Conservation (phyloP, 2,329 filamentous ascomycete species). For the Thielaviopsis euricoi region DNA sequence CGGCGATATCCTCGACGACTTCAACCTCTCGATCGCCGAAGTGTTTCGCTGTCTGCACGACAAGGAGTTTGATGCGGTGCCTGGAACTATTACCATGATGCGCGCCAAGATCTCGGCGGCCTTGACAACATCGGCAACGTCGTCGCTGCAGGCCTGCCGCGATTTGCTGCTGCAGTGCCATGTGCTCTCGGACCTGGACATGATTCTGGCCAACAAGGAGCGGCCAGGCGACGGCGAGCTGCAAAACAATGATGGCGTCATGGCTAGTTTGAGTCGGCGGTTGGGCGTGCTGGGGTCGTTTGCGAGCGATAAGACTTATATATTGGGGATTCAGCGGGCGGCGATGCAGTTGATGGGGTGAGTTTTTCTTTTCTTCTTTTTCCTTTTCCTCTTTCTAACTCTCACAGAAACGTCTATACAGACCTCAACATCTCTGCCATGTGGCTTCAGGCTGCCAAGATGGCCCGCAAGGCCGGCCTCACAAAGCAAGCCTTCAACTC, state of each 20-base stretch:
- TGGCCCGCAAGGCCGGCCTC: constrained; percentile 73
- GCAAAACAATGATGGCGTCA: constrained; percentile 14
- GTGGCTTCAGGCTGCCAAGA: constrained; percentile 71
- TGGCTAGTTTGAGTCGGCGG: constrained; percentile 52
- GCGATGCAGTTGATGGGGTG: constrained; percentile 66
- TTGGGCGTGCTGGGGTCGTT: constrained; percentile 82
- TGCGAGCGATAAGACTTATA: constrained; percentile 81
- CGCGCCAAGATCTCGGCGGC: constrained; percentile 55
- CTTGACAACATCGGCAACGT: constrained; percentile 60
- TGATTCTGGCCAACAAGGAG: constrained; percentile 36
- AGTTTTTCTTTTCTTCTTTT: constrained; percentile 16
- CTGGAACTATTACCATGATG: constrained; percentile 40
- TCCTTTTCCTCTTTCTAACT: no score
- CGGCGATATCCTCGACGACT: constrained; percentile 40
- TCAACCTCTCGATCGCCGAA: constrained; percentile 63
- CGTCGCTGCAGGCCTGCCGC: constrained; percentile 70
- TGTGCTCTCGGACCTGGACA: constrained; percentile 71
- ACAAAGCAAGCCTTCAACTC: constrained; percentile 85
- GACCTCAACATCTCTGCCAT: constrained; percentile 62
- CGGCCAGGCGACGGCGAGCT: not conserved
- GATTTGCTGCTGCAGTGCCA: constrained; percentile 76
- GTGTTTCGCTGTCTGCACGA: constrained; percentile 37
- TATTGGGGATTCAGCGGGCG: constrained; percentile 72
- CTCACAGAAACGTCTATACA: constrained; percentile 18
- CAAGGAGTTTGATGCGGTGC: constrained; percentile 33